These are phyloP conservation scores for Acrodontium crateriforme DNA, from an alignment of 2,329 filamentous ascomycete genomes.

Conservation along the genomic window DNA sequence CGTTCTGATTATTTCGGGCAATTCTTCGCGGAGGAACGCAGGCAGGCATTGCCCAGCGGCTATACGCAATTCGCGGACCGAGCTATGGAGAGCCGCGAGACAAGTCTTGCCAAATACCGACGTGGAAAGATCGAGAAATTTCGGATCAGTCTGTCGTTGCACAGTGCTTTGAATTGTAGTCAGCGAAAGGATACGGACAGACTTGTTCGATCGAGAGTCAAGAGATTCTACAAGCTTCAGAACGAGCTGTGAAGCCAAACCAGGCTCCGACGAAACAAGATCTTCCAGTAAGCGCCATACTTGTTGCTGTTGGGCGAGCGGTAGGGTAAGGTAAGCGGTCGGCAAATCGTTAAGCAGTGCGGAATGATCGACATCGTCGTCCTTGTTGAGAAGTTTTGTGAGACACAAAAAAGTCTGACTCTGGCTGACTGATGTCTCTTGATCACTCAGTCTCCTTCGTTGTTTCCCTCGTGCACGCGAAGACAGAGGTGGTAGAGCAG, in stretches of 20 bases:
- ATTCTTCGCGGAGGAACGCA: slow-evolving; percentile 45
- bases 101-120: slow-evolving; percentile 68
- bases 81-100: slow-evolving; percentile 67
- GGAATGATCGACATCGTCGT: slow-evolving; percentile 7
- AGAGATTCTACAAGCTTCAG: slow-evolving; percentile 24
- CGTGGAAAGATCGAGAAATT: slow-evolving; percentile 51
- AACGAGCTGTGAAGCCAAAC: slow-evolving; percentile 5
- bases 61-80: slow-evolving; percentile 70
- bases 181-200: slow-evolving; percentile 57
- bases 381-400: slow-evolving; percentile 8
- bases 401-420: too few relatives aligned
- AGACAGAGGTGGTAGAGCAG: too few relatives aligned
- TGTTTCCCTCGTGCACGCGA: slow-evolving; percentile 2
- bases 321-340: slow-evolving; percentile 9
- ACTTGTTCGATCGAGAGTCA: slow-evolving; percentile 35
- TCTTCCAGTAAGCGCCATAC: slow-evolving; percentile 14
- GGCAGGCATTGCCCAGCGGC: slow-evolving; percentile 50
- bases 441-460: slow-evolving; percentile 4
- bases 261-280: slow-evolving; percentile 7
- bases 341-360: slow-evolving; percentile 8
- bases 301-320: slow-evolving; percentile 8
- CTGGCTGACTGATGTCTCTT: too few relatives aligned
- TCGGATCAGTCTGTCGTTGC: slow-evolving; percentile 46
- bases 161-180: slow-evolving; percentile 55
- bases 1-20: slow-evolving; percentile 35